Conservation (phyloP, 805 yeast species). For the Cyberlindnera nakhonratchasimensis region DNA sequence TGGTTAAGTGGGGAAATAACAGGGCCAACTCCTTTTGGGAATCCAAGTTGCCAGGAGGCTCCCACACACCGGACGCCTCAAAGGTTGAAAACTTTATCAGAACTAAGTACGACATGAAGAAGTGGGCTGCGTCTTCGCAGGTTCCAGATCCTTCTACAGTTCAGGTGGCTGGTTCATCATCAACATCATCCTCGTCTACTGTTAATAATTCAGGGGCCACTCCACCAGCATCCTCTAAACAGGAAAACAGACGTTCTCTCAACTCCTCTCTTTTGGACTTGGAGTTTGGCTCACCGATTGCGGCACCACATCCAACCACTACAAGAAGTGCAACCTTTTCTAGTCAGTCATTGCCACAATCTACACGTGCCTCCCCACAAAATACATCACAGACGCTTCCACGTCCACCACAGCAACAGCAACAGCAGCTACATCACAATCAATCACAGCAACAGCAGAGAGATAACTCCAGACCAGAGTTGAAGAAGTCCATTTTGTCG, state of each 20-base stretch:
- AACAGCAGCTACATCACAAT: slow-evolving; percentile 16
- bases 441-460: slow-evolving; percentile 19
- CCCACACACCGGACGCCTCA: slow-evolving; percentile 74
- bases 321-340: slow-evolving; percentile 1
- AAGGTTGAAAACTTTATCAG: slow-evolving; percentile 87
- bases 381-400: neutral
- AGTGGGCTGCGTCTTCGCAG: slow-evolving; percentile 65
- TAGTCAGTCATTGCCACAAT: slow-evolving; percentile 4
- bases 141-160: slow-evolving; percentile 53
- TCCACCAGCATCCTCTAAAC: slow-evolving; percentile 6
- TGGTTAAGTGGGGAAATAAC: slow-evolving; percentile 84
- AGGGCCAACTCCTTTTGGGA: slow-evolving; percentile 85
- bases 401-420: slow-evolving; percentile 9
- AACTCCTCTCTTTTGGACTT: slow-evolving; percentile 28
- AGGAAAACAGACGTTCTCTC: slow-evolving; percentile 16
- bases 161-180: neutral
- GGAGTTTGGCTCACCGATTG: slow-evolving; percentile 30
- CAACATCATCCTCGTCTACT: slow-evolving; percentile 9
- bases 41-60: slow-evolving; percentile 58
- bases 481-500: slow-evolving; percentile 88
- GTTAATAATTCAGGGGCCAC: slow-evolving; percentile 8
- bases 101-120: slow-evolving; percentile 86
- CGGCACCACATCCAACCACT: slow-evolving; percentile 18
- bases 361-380: slow-evolving; percentile 1
- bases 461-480: slow-evolving; percentile 60